Base-by-base conservation (phyloP, 2,329 filamentous ascomycete species). In the Ceratocystis smalleyi region DNA sequence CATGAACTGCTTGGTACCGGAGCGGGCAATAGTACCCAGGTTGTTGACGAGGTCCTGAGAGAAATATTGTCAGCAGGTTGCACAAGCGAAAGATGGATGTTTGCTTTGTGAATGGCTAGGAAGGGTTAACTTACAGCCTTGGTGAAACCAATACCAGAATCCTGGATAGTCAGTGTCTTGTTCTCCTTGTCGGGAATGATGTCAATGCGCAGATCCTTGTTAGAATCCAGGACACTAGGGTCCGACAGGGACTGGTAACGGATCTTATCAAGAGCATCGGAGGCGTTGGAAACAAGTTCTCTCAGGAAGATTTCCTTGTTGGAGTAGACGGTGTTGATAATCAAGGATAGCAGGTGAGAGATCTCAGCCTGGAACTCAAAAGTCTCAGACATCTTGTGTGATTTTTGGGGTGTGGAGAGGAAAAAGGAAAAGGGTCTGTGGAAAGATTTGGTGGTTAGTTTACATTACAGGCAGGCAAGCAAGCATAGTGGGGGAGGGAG, bases 331-430 rank as follows among this genome's bases (percentile, higher is more conserved):
- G 94, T 97, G 89, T 99, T 99, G 85, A 99, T 99, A 81, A 99
- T 99, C 77, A 99, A 89, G 72, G 87, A 91, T 76, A 99, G 88
- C 71, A 99, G 89, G 89, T 99, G 94, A 88, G 92, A 97, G 77
- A 99, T 99, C 89, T 99, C 94, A 88, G 94, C 94, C 88, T 99
- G 94, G 83, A 97, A 99, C 88, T 97, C 92, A 82, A 99, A 99
- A 72, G 91, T 96, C 83, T 97, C 91, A 40, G 66, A 65, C 67
- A 68, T 68, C 43, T 65, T 70, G 67, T 59, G 67, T 61, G 57
- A 54, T 32, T 62, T 64, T 61, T 54, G 45, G 63, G 62, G 7
- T 43, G 45, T 54, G 61, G 61, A 7, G 54, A 22, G 45, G 32
- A 62, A 60, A 63, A 63, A 59, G 27, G 59, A 59, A 63, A 61